Evolutionary conservation across 768 basidiomycete genomes (phyloP).

Genomic region (Amanita jacksonii): DNA sequence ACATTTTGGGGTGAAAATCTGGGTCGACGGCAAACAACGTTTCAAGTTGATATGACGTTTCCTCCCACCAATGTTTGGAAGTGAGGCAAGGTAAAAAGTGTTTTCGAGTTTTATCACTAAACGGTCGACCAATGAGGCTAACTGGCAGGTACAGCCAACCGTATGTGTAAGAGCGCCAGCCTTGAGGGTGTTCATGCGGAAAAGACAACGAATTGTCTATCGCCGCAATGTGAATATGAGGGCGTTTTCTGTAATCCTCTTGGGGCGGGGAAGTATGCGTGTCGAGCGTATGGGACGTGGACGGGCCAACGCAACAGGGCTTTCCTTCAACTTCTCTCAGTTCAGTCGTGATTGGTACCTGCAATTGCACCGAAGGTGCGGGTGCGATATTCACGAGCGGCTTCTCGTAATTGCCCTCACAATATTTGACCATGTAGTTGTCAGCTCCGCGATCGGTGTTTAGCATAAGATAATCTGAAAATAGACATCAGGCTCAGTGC

Average conservation of each 20-base stretch:
- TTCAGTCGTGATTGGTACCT: slow-evolving; percentile 71
- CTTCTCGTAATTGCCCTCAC: slow-evolving; percentile 74
- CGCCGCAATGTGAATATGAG: slow-evolving; percentile 86
- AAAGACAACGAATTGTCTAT: slow-evolving; percentile 92
- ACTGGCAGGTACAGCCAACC: slow-evolving; percentile 87
- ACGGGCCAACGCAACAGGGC: slow-evolving; percentile 28
- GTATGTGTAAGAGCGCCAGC: slow-evolving; percentile 72
- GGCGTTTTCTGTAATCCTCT: slow-evolving; percentile 43
- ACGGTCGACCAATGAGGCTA: slow-evolving; percentile 76
- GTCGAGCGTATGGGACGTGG: slow-evolving; percentile 25
- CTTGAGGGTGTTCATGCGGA: slow-evolving; percentile 84
- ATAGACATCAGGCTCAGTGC: slow-evolving; percentile 3
- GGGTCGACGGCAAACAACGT: slow-evolving; percentile 74
- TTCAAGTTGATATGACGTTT: slow-evolving; percentile 70
- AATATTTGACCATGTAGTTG: slow-evolving; percentile 91
- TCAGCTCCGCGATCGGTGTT: slow-evolving; percentile 86
- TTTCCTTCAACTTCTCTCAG: slow-evolving; percentile 39
- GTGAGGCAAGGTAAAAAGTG: slow-evolving; percentile 79
- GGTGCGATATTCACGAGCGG: slow-evolving; percentile 72
- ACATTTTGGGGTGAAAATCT: slow-evolving; percentile 89
- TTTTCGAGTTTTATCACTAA: slow-evolving; percentile 71
- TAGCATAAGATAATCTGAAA: slow-evolving; percentile 79
- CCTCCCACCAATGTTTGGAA: slow-evolving; percentile 85
- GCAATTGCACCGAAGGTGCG: slow-evolving; percentile 50
- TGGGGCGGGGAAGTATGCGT: slow-evolving; percentile 23